These are phyloP conservation scores for Eucalyptus lansdowneana DNA, from an alignment of 345 rosid species.

Conservation along the genomic window DNA sequence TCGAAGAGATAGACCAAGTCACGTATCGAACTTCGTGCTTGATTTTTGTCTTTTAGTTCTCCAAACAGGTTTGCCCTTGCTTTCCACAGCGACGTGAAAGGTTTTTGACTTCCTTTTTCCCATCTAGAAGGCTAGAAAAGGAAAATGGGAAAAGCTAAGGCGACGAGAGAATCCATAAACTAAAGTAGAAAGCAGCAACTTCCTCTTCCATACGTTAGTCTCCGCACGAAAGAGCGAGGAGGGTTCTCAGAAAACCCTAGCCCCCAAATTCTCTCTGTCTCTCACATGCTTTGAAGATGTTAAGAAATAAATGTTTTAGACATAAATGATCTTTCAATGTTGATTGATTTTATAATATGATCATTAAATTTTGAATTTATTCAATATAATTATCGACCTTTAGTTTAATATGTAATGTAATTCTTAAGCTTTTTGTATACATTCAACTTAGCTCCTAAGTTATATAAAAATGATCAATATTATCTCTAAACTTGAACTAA, in stretches of 20 bases:
- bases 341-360: background rate
- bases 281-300: background rate
- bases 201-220: background rate
- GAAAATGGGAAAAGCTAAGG: background rate
- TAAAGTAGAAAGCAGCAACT: background rate
- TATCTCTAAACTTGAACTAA: background rate
- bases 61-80: background rate
- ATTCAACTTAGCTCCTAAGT: rapidly evolving
- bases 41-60: background rate
- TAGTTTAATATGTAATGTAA: background rate
- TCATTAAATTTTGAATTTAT: background rate
- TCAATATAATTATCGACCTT: background rate
- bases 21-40: background rate
- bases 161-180: background rate
- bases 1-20: background rate
- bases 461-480: background rate
- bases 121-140: background rate
- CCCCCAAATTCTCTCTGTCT: background rate
- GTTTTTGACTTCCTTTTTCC: background rate
- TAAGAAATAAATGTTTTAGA: background rate
- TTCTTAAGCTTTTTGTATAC: background rate
- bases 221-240: background rate
- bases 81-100: background rate
- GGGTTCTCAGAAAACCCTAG: background rate
- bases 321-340: background rate